Evolutionary conservation across 2,329 filamentous ascomycete species (phyloP).

Genomic region (Pseudocercospora vitis): DNA sequence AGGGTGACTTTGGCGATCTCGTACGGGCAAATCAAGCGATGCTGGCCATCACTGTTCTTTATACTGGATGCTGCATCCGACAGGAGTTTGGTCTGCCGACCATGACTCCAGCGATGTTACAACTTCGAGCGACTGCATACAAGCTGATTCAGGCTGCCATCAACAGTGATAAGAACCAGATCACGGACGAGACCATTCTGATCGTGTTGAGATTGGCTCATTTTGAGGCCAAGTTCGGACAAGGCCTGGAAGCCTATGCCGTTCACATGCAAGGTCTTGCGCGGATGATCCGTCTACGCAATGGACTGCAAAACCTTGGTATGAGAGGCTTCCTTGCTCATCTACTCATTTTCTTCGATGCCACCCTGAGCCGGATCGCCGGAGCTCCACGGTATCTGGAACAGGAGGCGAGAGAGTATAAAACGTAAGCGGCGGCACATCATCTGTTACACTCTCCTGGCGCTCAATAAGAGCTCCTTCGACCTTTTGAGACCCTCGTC

Average conservation of each 20-base stretch:
- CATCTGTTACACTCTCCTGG: no score
- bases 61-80: not conserved
- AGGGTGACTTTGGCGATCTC: not conserved
- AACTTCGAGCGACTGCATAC: not conserved
- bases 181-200: constrained; percentile 2
- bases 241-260: not conserved
- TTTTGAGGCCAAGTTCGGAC: constrained; percentile 4
- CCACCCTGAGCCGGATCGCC: not conserved
- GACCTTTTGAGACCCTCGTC: no score
- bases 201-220: not conserved
- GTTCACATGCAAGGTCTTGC: constrained; percentile 5
- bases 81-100: not conserved
- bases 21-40: not conserved
- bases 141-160: not conserved
- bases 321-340: constrained; percentile 6
- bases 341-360: constrained; percentile 5
- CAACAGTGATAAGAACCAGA: not conserved
- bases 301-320: not conserved
- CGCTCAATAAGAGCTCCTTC: no score
- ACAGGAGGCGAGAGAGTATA: not conserved
- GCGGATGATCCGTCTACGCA: not conserved
- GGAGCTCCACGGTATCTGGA: not conserved
- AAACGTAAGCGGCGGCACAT: not conserved
- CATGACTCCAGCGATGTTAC: not conserved
- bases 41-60: not conserved